These are phyloP conservation scores for Xylaria flabelliformis DNA, from an alignment of 495 filamentous ascomycete genomes.

Conservation along the genomic window DNA sequence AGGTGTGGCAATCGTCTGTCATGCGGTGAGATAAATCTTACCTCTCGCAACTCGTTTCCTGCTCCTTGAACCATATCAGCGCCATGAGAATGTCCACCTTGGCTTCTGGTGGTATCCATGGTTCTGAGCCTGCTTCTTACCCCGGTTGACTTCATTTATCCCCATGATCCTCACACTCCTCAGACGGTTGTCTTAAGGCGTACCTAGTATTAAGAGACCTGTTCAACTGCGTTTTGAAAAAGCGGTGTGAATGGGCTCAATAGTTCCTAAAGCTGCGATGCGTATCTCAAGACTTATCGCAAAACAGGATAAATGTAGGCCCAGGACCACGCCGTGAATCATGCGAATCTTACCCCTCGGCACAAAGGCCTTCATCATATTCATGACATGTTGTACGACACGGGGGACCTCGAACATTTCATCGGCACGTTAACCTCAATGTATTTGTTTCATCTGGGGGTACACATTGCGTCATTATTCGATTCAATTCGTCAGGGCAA, in stretches of 20 bases:
- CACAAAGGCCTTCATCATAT: not conserved
- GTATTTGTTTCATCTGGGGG: no score
- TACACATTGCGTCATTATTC: not conserved
- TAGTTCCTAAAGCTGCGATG: not conserved
- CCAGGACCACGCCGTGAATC: not conserved
- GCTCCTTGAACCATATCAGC: not conserved
- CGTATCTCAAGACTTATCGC: not conserved
- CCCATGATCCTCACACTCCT: not conserved
- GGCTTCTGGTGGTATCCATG: not conserved
- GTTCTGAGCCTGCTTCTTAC: not conserved
- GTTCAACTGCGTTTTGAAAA: no score
- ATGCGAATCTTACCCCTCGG: not conserved
- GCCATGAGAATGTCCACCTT: not conserved
- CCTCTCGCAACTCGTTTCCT: not conserved
- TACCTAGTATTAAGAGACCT: not conserved
- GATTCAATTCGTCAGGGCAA: not conserved
- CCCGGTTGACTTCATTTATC: not conserved
- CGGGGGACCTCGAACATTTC: no score
- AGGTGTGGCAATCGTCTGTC: not conserved
- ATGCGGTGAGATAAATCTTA: conserved; percentile 5
- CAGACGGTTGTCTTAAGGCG: not conserved
- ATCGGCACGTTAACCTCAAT: no score
- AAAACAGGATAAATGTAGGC: not conserved
- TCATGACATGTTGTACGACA: not conserved
- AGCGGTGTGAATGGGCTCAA: not conserved